Conservation (phyloP, 345 rosid species). For the Pseudoturritis turrita region DNA sequence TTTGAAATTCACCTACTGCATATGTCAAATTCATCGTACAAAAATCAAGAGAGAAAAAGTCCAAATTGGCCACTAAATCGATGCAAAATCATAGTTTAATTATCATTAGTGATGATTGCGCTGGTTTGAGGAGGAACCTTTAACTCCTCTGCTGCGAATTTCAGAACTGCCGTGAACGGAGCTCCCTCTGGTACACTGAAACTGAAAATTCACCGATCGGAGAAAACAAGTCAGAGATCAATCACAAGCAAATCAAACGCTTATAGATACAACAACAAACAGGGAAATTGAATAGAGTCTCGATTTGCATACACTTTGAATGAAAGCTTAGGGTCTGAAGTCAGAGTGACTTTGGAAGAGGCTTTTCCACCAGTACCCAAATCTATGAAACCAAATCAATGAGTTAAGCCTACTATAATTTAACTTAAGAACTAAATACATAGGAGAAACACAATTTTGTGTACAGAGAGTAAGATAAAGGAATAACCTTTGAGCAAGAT, state of each 20-base stretch:
- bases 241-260: neutral
- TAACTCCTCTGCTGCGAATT: conserved; percentile 95
- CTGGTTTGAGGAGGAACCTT: conserved; percentile 98
- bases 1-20: neutral
- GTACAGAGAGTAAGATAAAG: too few species aligned
- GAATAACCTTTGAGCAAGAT: too few species aligned
- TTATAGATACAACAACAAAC: too few species aligned
- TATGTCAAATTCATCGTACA: neutral
- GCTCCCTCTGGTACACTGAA: conserved; percentile 99
- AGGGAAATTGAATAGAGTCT: neutral
- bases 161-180: conserved; percentile 93
- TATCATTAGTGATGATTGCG: conserved; percentile 94
- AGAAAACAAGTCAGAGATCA: neutral
- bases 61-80: neutral
- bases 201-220: conserved; percentile 36
- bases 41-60: neutral
- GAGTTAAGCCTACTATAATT: too few species aligned
- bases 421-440: too few species aligned
- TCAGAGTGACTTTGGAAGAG: conserved; percentile 89
- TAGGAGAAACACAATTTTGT: too few species aligned
- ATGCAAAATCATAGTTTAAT: neutral
- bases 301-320: conserved; percentile 72
- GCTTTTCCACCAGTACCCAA: conserved; percentile 89
- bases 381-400: too few species aligned
- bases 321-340: conserved; percentile 98